phyloP scores from a whole-genome alignment of 108 stramenopile species.

The Nannochloropsis gaditana region DNA sequence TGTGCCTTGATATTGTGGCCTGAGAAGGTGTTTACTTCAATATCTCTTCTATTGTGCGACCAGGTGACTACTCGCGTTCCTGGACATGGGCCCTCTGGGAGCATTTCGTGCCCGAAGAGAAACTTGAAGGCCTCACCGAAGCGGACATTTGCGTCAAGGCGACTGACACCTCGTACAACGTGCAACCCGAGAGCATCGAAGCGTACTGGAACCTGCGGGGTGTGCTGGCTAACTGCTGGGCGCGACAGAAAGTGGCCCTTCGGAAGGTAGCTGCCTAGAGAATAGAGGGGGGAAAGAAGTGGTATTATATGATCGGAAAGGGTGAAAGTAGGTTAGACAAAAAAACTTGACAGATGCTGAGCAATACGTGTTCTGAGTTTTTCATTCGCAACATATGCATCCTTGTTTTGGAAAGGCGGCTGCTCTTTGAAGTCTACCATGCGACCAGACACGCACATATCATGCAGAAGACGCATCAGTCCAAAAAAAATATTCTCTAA shows the following conservation, averaged over 20 bases:
- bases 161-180: slow-evolving; percentile 62
- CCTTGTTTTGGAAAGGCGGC: too few species aligned
- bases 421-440: too few species aligned
- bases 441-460: too few species aligned
- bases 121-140: slow-evolving; percentile 25
- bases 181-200: slow-evolving; percentile 64
- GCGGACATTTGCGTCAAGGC: slow-evolving; percentile 55
- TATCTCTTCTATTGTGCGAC: neutral
- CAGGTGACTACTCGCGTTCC: slow-evolving; percentile 26
- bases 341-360: too few species aligned
- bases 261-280: neutral
- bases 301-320: too few species aligned
- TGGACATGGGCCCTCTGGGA: slow-evolving; percentile 63
- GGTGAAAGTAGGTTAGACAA: too few species aligned
- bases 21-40: neutral
- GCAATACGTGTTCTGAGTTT: too few species aligned
- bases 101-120: slow-evolving; percentile 45
- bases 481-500: too few species aligned
- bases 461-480: too few species aligned
- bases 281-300: neutral
- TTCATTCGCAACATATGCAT: too few species aligned
- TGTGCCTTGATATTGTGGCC: too few species aligned
- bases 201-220: slow-evolving; percentile 73
- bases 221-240: slow-evolving; percentile 68
- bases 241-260: neutral